phyloP scores from a whole-genome alignment of 1,284 basidiomycete genomes.

The Ceratobasidium sp. region DNA sequence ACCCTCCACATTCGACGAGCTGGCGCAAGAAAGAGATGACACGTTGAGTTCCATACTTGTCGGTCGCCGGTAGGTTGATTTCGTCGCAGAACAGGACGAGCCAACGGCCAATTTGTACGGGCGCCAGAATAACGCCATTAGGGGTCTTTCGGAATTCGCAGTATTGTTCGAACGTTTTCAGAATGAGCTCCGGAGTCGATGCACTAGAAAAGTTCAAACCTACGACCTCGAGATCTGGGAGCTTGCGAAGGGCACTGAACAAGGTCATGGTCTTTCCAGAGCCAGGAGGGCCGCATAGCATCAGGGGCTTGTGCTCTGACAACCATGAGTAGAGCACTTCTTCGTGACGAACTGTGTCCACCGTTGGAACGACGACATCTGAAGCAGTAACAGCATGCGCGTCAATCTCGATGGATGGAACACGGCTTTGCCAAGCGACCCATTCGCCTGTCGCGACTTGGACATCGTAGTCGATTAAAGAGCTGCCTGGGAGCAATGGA shows the following conservation, averaged over 20 bases:
- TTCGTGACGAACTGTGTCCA: constrained; percentile 98
- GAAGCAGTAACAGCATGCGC: constrained; percentile 94
- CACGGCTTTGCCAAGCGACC: constrained; percentile 90
- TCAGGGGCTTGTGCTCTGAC: constrained; percentile 97
- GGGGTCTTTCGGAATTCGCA: constrained; percentile 99
- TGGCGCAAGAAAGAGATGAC: constrained; percentile 99
- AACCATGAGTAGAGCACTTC: constrained; percentile 99
- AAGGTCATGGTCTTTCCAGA: constrained; percentile 99
- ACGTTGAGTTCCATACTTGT: constrained; percentile 98
- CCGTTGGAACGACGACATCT: constrained; percentile 97
- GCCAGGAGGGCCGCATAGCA: constrained; percentile 98
- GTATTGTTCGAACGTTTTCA: constrained; percentile 99
- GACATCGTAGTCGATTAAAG: constrained; percentile 96
- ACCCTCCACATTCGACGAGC: constrained; percentile 94
- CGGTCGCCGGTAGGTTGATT: constrained; percentile 96
- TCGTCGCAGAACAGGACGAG: constrained; percentile 99
- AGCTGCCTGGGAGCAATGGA: constrained; percentile 74
- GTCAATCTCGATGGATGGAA: constrained; percentile 96
- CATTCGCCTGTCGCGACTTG: constrained; percentile 88
- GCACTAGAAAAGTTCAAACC: constrained; percentile 99
- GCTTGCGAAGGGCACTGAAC: constrained; percentile 97
- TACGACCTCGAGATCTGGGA: constrained; percentile 98
- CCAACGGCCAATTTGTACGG: constrained; percentile 96
- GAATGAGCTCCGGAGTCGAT: constrained; percentile 95
- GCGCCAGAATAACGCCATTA: constrained; percentile 94